Evolutionary conservation across 495 filamentous ascomycete species (phyloP).

Genomic region (Aspergillus saccharolyticus): DNA sequence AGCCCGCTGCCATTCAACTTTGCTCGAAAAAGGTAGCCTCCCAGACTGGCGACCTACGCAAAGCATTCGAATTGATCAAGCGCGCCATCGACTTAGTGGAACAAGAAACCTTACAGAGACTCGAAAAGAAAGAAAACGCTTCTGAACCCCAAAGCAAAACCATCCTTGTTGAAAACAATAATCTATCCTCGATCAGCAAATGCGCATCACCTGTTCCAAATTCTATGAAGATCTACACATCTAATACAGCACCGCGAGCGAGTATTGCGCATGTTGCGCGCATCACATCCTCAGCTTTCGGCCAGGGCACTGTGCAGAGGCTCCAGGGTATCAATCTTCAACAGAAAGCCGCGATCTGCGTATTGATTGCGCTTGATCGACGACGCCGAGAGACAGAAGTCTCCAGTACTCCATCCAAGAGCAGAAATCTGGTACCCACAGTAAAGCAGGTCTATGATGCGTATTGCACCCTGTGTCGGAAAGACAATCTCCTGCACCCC

Average conservation of each 20-base stretch:
- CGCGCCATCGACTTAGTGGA: constrained; percentile 87
- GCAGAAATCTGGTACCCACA: constrained; percentile 56
- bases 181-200: constrained; percentile 55
- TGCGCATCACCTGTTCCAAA: constrained; percentile 33
- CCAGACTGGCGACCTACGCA: constrained; percentile 89
- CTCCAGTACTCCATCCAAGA: constrained; percentile 55
- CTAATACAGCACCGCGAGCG: constrained; percentile 79
- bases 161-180: constrained; percentile 63
- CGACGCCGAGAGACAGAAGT: constrained; percentile 34
- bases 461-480: constrained; percentile 74
- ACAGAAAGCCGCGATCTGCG: constrained; percentile 91
- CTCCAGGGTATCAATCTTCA: constrained; percentile 87
- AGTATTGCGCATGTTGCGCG: constrained; percentile 86
- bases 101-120: constrained; percentile 58
- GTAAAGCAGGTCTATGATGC: constrained; percentile 72
- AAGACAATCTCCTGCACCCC: constrained; percentile 78
- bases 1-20: constrained; percentile 87
- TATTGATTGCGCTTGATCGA: constrained; percentile 75
- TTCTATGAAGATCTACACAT: constrained; percentile 53
- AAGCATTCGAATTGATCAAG: constrained; percentile 91
- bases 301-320: constrained; percentile 75
- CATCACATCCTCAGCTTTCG: constrained; percentile 78
- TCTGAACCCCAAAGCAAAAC: constrained; percentile 46
- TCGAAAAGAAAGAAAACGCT: constrained; percentile 32
- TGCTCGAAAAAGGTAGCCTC: constrained; percentile 90